Percentiles rank a stretch among this genome's conserved stretches.
These are phyloP conservation scores for Neurospora pannonica DNA, from an alignment of 495 filamentous ascomycete genomes.

Conservation along the genomic window DNA sequence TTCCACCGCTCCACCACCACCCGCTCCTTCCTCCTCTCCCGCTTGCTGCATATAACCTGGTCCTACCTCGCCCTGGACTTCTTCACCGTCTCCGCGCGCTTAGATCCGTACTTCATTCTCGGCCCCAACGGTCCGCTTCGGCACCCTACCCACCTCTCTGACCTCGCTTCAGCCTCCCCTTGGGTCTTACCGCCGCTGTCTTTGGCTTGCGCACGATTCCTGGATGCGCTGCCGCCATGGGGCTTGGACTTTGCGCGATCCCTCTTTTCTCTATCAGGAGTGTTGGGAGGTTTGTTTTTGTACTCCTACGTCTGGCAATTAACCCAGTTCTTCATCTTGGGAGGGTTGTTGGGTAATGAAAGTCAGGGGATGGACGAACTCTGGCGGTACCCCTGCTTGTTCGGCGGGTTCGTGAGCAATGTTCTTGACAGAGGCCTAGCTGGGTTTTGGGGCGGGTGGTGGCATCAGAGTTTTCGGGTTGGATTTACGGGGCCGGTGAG, in stretches of 20 bases:
- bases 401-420: conserved; percentile 41
- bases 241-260: background rate
- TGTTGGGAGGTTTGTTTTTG: conserved; percentile 11
- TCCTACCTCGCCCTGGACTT: conserved; percentile 58
- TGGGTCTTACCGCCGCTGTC: conserved; percentile 28
- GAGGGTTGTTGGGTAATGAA: conserved; percentile 29
- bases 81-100: conserved; percentile 54
- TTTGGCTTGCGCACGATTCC: too few species aligned
- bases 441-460: conserved; percentile 76
- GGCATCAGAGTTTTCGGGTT: conserved; percentile 79
- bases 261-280: background rate
- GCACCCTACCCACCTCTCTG: conserved; percentile 19
- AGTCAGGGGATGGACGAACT: conserved; percentile 23
- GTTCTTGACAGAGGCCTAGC: conserved; percentile 58
- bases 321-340: conserved; percentile 42
- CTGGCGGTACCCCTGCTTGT: conserved; percentile 57
- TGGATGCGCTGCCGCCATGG: too few species aligned
- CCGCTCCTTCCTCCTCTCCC: conserved; percentile 35
- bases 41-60: conserved; percentile 37
- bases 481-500: conserved; percentile 52
- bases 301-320: conserved; percentile 39
- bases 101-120: conserved; percentile 66
- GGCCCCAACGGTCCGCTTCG: conserved; percentile 20
- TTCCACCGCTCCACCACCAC: conserved; percentile 29
- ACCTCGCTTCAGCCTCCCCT: conserved; percentile 27